These are phyloP conservation scores for Wolfiporia cocos DNA, from an alignment of 1,284 basidiomycete genomes.

Conservation along the genomic window DNA sequence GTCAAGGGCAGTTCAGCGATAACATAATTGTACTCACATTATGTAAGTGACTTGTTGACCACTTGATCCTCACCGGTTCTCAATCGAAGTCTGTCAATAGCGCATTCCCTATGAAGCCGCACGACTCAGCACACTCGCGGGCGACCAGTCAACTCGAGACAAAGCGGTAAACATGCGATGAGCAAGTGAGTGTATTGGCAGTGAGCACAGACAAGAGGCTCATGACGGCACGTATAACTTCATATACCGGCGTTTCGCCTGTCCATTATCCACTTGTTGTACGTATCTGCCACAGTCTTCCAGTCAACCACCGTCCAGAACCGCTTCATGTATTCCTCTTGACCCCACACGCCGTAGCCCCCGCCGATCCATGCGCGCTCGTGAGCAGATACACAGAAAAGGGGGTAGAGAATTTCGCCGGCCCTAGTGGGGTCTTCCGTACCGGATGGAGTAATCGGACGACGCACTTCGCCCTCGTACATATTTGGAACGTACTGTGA, in stretches of 20 bases:
- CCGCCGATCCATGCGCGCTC: constrained; percentile 91
- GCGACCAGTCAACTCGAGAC: neutral
- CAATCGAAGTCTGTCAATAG: too few relatives aligned
- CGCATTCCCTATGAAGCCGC: too few relatives aligned
- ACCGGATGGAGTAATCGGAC: neutral
- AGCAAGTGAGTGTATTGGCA: neutral
- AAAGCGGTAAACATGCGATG: neutral
- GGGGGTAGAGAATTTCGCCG: constrained; percentile 63
- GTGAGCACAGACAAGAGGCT: neutral
- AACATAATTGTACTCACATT: too few relatives aligned
- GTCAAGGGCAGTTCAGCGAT: too few relatives aligned
- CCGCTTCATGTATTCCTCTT: constrained; percentile 82
- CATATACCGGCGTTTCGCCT: neutral
- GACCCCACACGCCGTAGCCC: constrained; percentile 92
- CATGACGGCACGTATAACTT: neutral
- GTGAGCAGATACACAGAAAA: constrained; percentile 83
- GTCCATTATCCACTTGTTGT: constrained; percentile 7
- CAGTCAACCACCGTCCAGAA: constrained; percentile 93
- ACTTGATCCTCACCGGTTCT: too few relatives aligned
- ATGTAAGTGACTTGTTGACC: too few relatives aligned
- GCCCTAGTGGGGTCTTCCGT: constrained; percentile 9
- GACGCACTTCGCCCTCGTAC: neutral
- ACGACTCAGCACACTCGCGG: too few relatives aligned
- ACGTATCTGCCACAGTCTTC: constrained; percentile 51
- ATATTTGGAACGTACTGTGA: neutral